Conservation (phyloP, 306 rosid genomes). For the Medicago truncatula region MtrunA17r5.0-ANR NC_053045.1:44795501-44796000, state of each 20-base stretch:
- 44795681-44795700: not conserved
- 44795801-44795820: too few species aligned
- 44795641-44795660: not conserved
- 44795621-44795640: not conserved
- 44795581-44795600: constrained; percentile 25
- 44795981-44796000: not conserved
- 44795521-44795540: constrained; percentile 50
- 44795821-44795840: not conserved
- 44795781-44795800: not conserved
- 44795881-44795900: not conserved
- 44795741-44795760: not conserved
- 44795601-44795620: not conserved
- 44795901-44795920: too few species aligned
- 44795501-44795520: constrained; percentile 41
- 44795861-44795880: too few species aligned
- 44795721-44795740: not conserved
- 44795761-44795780: not conserved
- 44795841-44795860: not conserved
- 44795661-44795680: not conserved
- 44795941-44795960: not conserved
- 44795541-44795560: constrained; percentile 59
- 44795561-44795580: constrained; percentile 19
- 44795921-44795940: not conserved
- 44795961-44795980: not conserved
- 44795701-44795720: not conserved